Evolutionary conservation across 1,139 yeast genomes (phyloP).

Genomic region (Keqinozyma sinolaborantium): DNA sequence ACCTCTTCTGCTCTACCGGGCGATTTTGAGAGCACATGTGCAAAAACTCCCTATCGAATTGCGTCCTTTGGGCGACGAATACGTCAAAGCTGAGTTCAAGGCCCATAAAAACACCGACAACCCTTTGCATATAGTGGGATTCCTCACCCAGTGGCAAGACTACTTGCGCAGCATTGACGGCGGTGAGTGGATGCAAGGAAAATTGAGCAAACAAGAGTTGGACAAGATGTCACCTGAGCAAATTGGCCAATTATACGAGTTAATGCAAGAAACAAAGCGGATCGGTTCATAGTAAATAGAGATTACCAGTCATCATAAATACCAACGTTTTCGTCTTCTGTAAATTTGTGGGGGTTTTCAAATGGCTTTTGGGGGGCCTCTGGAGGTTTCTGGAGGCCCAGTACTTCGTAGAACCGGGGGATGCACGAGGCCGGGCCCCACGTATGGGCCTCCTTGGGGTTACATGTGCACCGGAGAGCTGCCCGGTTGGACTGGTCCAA

Average conservation of each 20-base stretch:
- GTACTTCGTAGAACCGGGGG: constrained; percentile 19
- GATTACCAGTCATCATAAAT: constrained; percentile 7
- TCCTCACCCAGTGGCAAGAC: constrained; percentile 92
- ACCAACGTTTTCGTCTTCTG: constrained; percentile 7
- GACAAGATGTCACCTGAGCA: constrained; percentile 91
- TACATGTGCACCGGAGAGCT: constrained; percentile 18
- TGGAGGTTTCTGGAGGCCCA: constrained; percentile 10
- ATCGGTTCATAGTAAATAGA: constrained; percentile 17
- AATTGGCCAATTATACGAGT: constrained; percentile 64
- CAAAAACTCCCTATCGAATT: constrained; percentile 61
- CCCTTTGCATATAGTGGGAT: constrained; percentile 91
- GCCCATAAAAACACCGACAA: constrained; percentile 82
- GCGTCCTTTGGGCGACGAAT: constrained; percentile 80
- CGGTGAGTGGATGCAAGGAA: constrained; percentile 73
- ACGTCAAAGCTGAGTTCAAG: constrained; percentile 85
- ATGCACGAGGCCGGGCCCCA: constrained; percentile 15
- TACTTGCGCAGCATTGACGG: constrained; percentile 71
- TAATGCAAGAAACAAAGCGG: constrained; percentile 50
- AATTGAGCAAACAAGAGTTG: constrained; percentile 61
- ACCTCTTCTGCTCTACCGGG: constrained; percentile 73
- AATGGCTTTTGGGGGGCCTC: constrained; percentile 10
- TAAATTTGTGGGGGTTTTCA: constrained; percentile 11
- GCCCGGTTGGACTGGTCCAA: constrained; percentile 41
- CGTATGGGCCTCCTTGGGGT: constrained; percentile 18
- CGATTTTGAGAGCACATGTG: constrained; percentile 76